A percentile compares a stretch with the other conserved stretches of the same genome.
Evolutionary conservation across 2,329 filamentous ascomycete genomes (phyloP).

Genomic region (Fusarium sp.): DNA sequence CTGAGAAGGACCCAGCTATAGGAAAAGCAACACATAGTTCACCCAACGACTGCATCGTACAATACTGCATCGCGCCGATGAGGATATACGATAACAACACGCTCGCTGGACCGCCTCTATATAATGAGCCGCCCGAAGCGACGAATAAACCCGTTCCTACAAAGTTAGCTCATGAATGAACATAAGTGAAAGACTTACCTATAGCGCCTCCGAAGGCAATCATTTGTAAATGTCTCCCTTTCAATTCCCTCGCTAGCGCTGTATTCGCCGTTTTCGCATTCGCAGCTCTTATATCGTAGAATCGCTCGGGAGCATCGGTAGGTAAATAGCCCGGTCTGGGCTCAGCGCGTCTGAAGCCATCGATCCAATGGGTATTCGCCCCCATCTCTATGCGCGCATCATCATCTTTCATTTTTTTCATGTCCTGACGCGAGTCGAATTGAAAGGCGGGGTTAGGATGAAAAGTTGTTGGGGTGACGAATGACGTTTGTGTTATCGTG

Average conservation of each 20-base stretch:
- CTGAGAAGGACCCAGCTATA: constrained; percentile 90
- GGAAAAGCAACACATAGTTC: constrained; percentile 93
- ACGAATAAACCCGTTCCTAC: constrained; percentile 86
- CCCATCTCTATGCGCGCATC: constrained; percentile 3
- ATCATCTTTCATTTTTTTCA: not conserved
- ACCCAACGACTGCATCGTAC: constrained; percentile 89
- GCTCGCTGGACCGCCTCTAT: constrained; percentile 81
- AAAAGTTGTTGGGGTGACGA: not conserved
- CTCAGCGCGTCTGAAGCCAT: constrained; percentile 40
- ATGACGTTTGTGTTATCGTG: not conserved
- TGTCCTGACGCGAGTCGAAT: not conserved
- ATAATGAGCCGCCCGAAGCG: constrained; percentile 78
- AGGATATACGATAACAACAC: constrained; percentile 79
- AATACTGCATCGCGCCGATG: constrained; percentile 89
- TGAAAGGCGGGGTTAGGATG: not conserved
- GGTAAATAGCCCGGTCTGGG: constrained; percentile 31
- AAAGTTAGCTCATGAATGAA: not conserved
- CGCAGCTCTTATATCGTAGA: constrained; percentile 66
- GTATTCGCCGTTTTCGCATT: constrained; percentile 81
- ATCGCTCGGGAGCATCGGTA: constrained; percentile 51
- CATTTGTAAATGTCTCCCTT: constrained; percentile 92
- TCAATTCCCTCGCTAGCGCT: constrained; percentile 79
- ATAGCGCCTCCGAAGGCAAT: constrained; percentile 96
- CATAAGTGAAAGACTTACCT: constrained; percentile 58
- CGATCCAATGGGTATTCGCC: not conserved